These are phyloP conservation scores for Litchi chinensis DNA, from an alignment of 345 rosid species.

Conservation along the genomic window DNA sequence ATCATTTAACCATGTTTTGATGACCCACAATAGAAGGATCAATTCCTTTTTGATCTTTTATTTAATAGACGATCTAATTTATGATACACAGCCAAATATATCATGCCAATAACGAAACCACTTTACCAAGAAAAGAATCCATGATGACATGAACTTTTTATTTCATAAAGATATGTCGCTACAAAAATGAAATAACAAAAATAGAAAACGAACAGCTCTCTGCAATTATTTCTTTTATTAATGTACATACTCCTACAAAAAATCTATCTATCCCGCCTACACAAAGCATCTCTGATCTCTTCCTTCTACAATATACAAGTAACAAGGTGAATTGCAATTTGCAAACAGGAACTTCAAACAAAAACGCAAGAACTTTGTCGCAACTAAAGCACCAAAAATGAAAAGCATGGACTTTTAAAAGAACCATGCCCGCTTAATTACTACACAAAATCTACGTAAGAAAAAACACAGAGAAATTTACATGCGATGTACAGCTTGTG, in stretches of 20 bases:
- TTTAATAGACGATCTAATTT: background rate
- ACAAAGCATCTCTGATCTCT: background rate
- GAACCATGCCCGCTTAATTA: background rate
- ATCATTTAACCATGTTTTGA: no score
- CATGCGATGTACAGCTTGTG: slow-evolving; percentile 1
- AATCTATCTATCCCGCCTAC: background rate
- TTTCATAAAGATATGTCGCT: background rate
- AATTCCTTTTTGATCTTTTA: background rate
- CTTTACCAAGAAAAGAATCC: background rate
- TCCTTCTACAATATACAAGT: background rate
- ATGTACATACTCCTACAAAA: slow-evolving; percentile 6
- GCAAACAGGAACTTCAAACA: background rate
- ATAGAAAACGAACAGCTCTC: background rate
- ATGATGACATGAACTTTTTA: no score
- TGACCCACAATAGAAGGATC: background rate
- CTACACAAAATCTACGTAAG: slow-evolving; percentile 22
- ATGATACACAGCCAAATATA: background rate
- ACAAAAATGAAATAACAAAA: background rate
- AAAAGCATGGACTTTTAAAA: background rate
- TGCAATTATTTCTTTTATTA: background rate
- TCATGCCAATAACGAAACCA: no score
- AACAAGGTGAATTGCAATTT: background rate
- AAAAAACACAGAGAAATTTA: slow-evolving; percentile 1
- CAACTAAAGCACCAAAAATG: background rate
- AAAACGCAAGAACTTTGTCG: background rate